Evolutionary conservation across 257 asterid genomes (phyloP), one percentile per base, ranked within the genome.

Genomic region (Fraxinus pennsylvanica): DNA sequence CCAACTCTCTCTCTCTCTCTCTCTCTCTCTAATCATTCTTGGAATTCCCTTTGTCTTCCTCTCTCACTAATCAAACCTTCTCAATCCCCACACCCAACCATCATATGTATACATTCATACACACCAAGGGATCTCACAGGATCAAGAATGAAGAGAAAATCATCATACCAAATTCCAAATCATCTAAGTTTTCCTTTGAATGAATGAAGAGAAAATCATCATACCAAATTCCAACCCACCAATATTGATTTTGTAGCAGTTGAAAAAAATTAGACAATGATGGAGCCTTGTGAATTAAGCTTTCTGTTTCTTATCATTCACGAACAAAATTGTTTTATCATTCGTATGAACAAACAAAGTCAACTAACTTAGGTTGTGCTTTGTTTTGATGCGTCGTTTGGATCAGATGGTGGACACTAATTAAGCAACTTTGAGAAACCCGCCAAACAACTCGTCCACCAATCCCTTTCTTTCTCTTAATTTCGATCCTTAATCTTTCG

Each of bases 21-120:
- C 39, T 36, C 39, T 36, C 39, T 36, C 41, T 36, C 41, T 36
- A 36, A 36, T 36, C 41, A 36, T 36, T 8, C 41, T 36, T 36
- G 41, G 41, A 36, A 36, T 36, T 36, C 41, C 41, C 41, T 50
- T 17, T 50, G 4, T 17, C 59, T 50, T 41, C 50, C 22, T 71
- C 76, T 74, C 81, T 67, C 73, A 52, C 59, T 45, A 74, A 83
- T 81, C 89, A 36, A 75, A 81, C 86, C 84, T 86, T 78, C 81
- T 50, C 80, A 69, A 59, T 78, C 9, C 41, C 41, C 9, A 7
- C 41, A 8, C 41, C 41, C 41, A 36, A 36, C 85, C 71, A 79
- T 36, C 59, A 32, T 3, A 1, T 17, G 21, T 15, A 50, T 50
- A 1, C 4, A 50, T 50, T 15, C 14, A 41, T 2, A 50, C 59